phyloP scores from a whole-genome alignment of 1,284 basidiomycete genomes.

The Trametes versicolor region DNA sequence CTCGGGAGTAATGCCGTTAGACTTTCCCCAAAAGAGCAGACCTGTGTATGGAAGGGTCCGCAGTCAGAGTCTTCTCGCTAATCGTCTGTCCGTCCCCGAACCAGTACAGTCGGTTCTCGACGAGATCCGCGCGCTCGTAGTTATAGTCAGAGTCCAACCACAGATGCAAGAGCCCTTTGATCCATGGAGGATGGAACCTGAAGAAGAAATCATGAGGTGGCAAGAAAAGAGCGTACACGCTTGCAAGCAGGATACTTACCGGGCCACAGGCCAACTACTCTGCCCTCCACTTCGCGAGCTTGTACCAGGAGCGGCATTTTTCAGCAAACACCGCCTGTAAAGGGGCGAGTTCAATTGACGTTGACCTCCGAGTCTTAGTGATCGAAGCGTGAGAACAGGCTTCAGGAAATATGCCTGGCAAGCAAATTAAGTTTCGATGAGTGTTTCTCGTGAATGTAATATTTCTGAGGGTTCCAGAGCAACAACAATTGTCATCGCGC shows the following conservation, averaged over 20 bases:
- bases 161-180: conserved; percentile 58
- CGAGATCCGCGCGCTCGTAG: conserved; percentile 57
- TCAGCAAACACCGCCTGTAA: conserved; percentile 64
- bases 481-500: conserved; percentile 71
- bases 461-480: no score
- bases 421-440: no score
- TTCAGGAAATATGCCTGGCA: conserved; percentile 55
- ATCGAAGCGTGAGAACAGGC: no score
- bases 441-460: no score
- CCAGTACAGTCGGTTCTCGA: conserved; percentile 64
- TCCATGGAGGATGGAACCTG: conserved; percentile 65
- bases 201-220: neutral
- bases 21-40: no score
- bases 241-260: conserved; percentile 46
- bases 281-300: conserved; percentile 67
- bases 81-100: conserved; percentile 64
- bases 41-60: no score
- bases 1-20: no score
- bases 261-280: conserved; percentile 68
- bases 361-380: no score
- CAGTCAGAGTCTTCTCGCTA: conserved; percentile 52
- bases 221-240: no score
- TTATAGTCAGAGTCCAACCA: conserved; percentile 76
- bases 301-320: conserved; percentile 75
- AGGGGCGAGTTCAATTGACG: no score